A percentile compares a stretch with the other conserved stretches of the same genome.
These are phyloP conservation scores for Trichoderma sp. DNA, from an alignment of 2,329 filamentous ascomycete genomes.

Conservation along the genomic window DNA sequence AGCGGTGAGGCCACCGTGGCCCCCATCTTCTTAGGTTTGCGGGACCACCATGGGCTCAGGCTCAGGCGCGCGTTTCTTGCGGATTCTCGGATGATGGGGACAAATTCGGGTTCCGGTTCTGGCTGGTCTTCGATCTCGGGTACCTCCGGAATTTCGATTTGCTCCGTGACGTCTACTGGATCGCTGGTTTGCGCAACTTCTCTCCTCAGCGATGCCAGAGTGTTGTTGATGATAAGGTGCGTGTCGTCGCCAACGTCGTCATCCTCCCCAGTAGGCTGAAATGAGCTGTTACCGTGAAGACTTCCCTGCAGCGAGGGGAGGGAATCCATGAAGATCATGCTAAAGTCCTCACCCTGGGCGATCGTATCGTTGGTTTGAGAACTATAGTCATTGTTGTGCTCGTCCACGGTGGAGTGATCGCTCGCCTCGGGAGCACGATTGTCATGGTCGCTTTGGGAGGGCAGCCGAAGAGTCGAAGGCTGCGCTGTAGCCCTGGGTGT, in stretches of 20 bases:
- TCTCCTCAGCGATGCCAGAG: constrained; percentile 54
- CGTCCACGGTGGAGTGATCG: constrained; percentile 41
- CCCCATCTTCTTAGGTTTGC: constrained; percentile 42
- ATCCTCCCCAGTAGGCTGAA: constrained; percentile 39
- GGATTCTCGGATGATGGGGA: constrained; percentile 17
- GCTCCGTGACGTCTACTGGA: constrained; percentile 22
- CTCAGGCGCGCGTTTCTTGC: constrained; percentile 28
- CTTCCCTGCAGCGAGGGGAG: constrained; percentile 54
- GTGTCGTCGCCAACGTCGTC: constrained; percentile 57
- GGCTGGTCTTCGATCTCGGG: constrained; percentile 11
- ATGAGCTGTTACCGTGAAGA: constrained; percentile 38
- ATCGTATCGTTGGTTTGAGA: constrained; percentile 46
- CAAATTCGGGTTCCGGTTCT: neutral
- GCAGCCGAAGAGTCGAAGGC: constrained; percentile 21
- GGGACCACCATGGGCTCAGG: constrained; percentile 37
- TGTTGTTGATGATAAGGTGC: constrained; percentile 58
- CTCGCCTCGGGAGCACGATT: constrained; percentile 38
- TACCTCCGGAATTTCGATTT: constrained; percentile 25
- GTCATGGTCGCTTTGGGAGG: constrained; percentile 34
- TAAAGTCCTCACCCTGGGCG: constrained; percentile 58
- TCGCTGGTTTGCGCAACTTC: constrained; percentile 30
- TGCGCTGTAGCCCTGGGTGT: constrained; percentile 40
- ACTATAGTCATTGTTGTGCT: constrained; percentile 34
- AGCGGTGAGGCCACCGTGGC: constrained; percentile 40
- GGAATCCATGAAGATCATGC: constrained; percentile 61